Base-by-base conservation (phyloP, 2,329 filamentous ascomycete species). In the Hypoxylon sp. region DNA sequence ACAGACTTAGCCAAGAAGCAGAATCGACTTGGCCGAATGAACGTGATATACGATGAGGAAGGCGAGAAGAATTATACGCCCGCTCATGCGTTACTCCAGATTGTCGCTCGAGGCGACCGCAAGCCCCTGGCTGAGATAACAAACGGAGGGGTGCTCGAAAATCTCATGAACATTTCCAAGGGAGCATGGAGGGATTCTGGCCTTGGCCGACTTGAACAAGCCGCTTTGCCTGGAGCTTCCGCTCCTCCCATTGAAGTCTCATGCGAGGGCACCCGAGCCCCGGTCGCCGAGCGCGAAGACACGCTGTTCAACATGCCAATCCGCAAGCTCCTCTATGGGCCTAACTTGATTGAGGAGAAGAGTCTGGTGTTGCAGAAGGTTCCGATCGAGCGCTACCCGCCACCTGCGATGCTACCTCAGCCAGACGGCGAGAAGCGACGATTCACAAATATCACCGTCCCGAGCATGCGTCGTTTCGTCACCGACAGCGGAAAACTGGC, bases 401-500 rank as follows among this genome's bases (percentile, higher is more conserved):
- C 86, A 1, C 82, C 82, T 11, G 84, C 88, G 71, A 84, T 94
- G 80, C 84, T 98, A 1, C 94, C 96, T 2, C 82, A 86, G 37
- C 94, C 96, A 0, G 90, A 92, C 67, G 93, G 92, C 50, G 88
- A 92, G 76, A 95, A 93, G 84, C 88, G 90, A 72, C 89, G 92
- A 24, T 98, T 94, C 81, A 98, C 92, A 55, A 92, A 95, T 78
- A 97, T 99, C 70, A 88, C 91, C 55, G 94, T 98, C 35, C 96
- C 96, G 0, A 98, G 94, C 10, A 99, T 99, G 96, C 92, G 90
- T 54, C 93, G 94, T 73, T 99, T 99, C 77, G 96, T 99, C 65
- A 98, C 95, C 1, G 96, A 98, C 81, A 97, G 94, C 58, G 96
- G 96, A 77, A 99, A 99, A 83, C 88, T 99, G 67, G 94, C 94